Evolutionary conservation across 192 early-diverging fungal species (phyloP).

Genomic region (Umbelopsis sp.): DNA sequence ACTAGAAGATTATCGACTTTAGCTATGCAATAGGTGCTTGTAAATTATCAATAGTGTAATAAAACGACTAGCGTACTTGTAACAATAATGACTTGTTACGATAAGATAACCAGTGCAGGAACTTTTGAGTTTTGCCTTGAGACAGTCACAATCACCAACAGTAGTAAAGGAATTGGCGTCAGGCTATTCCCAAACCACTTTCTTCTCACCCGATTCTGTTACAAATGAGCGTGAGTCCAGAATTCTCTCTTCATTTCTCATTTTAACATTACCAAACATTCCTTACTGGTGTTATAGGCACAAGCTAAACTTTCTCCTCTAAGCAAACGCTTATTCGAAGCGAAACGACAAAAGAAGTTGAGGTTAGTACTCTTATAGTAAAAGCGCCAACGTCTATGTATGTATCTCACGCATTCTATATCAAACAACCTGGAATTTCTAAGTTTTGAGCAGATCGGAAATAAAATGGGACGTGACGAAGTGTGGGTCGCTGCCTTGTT

Average conservation of each 20-base stretch:
- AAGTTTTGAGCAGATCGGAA: constrained; percentile 61
- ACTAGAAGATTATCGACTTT: constrained; percentile 43
- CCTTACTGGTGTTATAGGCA: neutral
- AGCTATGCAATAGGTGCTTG: neutral
- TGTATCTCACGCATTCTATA: neutral
- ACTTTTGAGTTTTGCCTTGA: neutral
- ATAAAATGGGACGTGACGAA: constrained; percentile 56
- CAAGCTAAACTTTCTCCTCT: constrained; percentile 29
- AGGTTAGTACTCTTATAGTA: constrained; percentile 17
- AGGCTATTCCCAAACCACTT: neutral
- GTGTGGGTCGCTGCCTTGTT: constrained; percentile 70
- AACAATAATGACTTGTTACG: neutral
- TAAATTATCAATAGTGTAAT: too few species aligned
- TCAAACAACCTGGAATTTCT: neutral
- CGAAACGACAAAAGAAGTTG: constrained; percentile 34
- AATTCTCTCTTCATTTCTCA: neutral
- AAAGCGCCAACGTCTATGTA: neutral
- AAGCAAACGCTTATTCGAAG: constrained; percentile 27
- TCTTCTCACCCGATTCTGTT: neutral
- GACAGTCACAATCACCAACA: neutral
- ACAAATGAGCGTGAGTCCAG: neutral
- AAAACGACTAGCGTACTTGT: neutral
- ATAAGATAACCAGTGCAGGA: neutral
- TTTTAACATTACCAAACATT: neutral
- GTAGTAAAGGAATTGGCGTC: neutral